Percentiles rank a stretch among this genome's conserved stretches.
Conservation (phyloP, 2,329 filamentous ascomycete species). For the Macrophomina tecta region DNA sequence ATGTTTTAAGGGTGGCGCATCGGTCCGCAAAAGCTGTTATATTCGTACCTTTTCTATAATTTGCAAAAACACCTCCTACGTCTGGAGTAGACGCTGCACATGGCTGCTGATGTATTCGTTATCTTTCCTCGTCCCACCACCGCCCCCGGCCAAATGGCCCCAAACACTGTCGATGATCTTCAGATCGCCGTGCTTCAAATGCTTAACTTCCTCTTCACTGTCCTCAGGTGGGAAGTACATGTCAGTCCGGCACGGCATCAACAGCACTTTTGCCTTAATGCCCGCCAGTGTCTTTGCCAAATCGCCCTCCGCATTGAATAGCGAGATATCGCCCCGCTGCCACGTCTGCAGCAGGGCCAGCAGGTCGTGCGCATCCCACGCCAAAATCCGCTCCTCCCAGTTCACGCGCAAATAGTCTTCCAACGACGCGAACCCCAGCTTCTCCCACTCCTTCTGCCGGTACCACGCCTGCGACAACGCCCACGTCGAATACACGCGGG, state of each 20-base stretch:
- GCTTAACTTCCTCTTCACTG: conserved; percentile 44
- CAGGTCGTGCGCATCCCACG: conserved; percentile 46
- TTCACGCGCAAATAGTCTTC: conserved; percentile 37
- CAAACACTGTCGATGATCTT: conserved; percentile 46
- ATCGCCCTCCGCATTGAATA: conserved; percentile 35
- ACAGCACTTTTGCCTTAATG: conserved; percentile 45
- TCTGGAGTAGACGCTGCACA: neutral
- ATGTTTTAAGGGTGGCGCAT: too few species aligned
- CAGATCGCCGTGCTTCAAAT: conserved; percentile 40
- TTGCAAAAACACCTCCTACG: neutral
- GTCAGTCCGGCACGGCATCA: conserved; percentile 50
- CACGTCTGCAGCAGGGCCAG: conserved; percentile 48
- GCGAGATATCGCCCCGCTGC: conserved; percentile 49
- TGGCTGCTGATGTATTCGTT: neutral
- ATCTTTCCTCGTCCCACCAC: conserved; percentile 42
- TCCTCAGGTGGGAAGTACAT: conserved; percentile 51
- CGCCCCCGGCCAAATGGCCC: conserved; percentile 51
- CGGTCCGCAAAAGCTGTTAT: too few species aligned
- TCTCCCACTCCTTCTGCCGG: conserved; percentile 45
- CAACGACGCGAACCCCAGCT: conserved; percentile 40
- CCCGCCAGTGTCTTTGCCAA: conserved; percentile 42
- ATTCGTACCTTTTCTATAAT: too few species aligned
- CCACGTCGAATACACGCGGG: conserved; percentile 49
- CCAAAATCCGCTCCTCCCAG: conserved; percentile 38
- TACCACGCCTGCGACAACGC: conserved; percentile 50